Percentiles rank a stretch among this genome's conserved stretches.
These are phyloP conservation scores for Sordariomycetes sp. DNA, from an alignment of 2,329 filamentous ascomycete genomes.

Conservation along the genomic window DNA sequence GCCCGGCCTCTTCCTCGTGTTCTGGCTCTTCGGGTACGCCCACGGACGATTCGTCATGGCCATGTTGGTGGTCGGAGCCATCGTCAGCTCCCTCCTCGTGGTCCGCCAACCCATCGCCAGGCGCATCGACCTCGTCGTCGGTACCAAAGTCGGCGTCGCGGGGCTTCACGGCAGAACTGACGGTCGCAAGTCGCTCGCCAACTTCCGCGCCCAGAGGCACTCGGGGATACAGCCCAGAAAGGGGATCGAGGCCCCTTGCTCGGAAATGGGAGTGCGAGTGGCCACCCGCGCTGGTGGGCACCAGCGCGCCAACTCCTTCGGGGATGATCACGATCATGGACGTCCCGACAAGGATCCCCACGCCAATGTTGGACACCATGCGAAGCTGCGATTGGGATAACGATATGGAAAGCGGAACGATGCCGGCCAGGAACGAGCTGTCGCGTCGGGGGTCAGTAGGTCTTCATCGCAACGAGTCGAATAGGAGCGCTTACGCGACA, in stretches of 20 bases:
- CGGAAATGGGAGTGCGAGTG: conserved; percentile 21
- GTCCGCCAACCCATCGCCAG: background rate
- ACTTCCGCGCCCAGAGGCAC: background rate
- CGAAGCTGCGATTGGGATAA: conserved; percentile 80
- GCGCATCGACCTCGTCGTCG: background rate
- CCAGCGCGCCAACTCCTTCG: conserved; percentile 86
- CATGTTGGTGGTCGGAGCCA: background rate
- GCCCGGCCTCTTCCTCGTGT: conserved; percentile 23
- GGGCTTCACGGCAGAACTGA: background rate
- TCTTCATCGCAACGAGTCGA: background rate
- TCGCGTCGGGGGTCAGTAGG: conserved; percentile 11
- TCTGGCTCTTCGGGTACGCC: conserved; percentile 12
- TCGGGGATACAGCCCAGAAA: background rate
- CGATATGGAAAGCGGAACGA: conserved; percentile 78
- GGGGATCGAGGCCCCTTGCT: conserved; percentile 9
- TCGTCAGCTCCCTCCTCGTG: background rate
- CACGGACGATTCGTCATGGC: background rate
- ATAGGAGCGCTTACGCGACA: conserved; percentile 33
- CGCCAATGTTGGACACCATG: conserved; percentile 82
- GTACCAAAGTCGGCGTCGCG: background rate
- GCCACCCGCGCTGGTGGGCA: conserved; percentile 29
- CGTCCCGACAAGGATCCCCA: conserved; percentile 89
- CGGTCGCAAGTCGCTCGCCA: background rate
- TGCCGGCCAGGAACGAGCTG: conserved; percentile 89
- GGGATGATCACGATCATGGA: conserved; percentile 96